Base-by-base conservation (phyloP, 2,329 filamentous ascomycete species). In the Pseudocercospora ulei region DNA sequence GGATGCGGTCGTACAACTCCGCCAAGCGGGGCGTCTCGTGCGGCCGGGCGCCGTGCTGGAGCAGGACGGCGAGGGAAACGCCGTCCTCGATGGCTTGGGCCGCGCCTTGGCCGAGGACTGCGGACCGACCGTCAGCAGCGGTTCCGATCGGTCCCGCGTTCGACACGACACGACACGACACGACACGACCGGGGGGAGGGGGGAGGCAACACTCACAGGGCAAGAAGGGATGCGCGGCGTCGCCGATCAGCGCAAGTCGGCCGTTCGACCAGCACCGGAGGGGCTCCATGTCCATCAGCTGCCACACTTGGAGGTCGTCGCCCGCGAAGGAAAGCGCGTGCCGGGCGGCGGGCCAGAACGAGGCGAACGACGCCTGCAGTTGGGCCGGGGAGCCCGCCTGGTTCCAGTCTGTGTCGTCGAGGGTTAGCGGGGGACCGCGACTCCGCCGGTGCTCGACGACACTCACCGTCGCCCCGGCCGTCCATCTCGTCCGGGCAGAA, bases 191-290 rank as follows among this genome's bases (percentile, higher is more conserved):
- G n/a, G n/a, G n/a, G n/a, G n/a, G n/a, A n/a, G n/a, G n/a, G n/a
- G n/a, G 5, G 5, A 7, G 8, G 4, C 4, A 2, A 11, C 4
- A 39, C 36, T 23, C 18, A 44, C 36, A 43, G 5, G 41, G 78
- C 0, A 76, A 61, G 51, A 82, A 80, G 0, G 78, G 78, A 54
- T 82, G 78, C 0, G 76, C 78, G 0, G 78, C 75, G 54, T 82
- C 78, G 0, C 79, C 78, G 0, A 82, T 56, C 0, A 80, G 55
- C 1, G 68, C 75, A 11, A 80, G 54, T 4, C 63, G 66, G 6
- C 31, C 30, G 13, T 22, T 6, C 8, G 16, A 23, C n/a, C 20
- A 44, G 6, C 18, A 26, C 14, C 33, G 5, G 1, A 59, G 70
- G 1, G 70, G 65, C 0, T 72, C 67, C 71, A 79, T 78, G 44